These are phyloP conservation scores for Fusarium coffeatum DNA, from an alignment of 2,329 filamentous ascomycete genomes.

Conservation along the genomic window DNA sequence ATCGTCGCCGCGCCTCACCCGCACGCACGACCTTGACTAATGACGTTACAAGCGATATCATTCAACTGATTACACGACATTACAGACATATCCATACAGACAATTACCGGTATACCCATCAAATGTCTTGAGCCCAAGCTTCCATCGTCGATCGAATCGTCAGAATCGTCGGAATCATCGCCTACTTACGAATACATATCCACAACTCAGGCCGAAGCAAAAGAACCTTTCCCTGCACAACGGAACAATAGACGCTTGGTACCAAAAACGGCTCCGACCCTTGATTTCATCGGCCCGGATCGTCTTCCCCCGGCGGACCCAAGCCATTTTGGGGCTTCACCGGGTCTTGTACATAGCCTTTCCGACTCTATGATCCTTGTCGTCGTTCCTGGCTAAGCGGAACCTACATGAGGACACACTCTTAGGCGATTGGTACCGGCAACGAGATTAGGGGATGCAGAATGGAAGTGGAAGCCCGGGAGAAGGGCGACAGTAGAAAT, in stretches of 20 bases:
- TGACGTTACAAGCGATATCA: conserved; percentile 12
- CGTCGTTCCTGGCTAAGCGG: conserved; percentile 38
- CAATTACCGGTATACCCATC: not conserved
- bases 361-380: conserved; percentile 24
- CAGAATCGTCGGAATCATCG: not conserved
- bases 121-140: not conserved
- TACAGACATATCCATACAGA: not conserved
- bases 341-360: conserved; percentile 17
- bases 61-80: conserved; percentile 1
- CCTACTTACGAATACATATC: conserved; percentile 7
- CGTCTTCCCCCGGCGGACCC: conserved; percentile 44
- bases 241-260: conserved; percentile 38
- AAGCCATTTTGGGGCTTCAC: conserved; percentile 27
- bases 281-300: conserved; percentile 46
- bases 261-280: conserved; percentile 42
- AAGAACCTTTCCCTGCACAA: conserved; percentile 32
- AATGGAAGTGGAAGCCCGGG: conserved; percentile 24
- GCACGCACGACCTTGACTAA: conserved; percentile 29
- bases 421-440: conserved; percentile 9
- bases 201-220: conserved; percentile 33
- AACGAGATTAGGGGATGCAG: conserved; percentile 26
- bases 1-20: conserved; percentile 39
- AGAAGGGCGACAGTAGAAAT: conserved; percentile 22
- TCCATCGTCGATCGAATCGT: conserved; percentile 29
- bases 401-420: conserved; percentile 12